Percentiles rank a stretch among this genome's conserved stretches.
Evolutionary conservation across 2,329 filamentous ascomycete genomes (phyloP).

Genomic region (Metarhizium robertsii): DNA sequence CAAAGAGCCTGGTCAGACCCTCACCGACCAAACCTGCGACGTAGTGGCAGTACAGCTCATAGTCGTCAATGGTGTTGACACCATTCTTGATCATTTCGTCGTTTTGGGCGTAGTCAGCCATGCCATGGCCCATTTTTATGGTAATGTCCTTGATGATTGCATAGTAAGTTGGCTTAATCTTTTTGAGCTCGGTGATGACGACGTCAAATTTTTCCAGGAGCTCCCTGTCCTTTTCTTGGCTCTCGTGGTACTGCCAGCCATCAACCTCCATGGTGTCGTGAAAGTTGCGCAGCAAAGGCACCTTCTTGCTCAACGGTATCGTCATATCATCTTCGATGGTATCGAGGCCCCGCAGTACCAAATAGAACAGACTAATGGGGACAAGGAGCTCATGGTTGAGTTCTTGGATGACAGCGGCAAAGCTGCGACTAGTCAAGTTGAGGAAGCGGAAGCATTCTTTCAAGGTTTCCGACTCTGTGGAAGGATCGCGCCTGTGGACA

Average conservation of each 20-base stretch:
- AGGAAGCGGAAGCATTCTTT: constrained; percentile 81
- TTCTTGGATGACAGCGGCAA: constrained; percentile 88
- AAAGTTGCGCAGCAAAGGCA: constrained; percentile 78
- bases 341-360: constrained; percentile 83
- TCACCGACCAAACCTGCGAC: constrained; percentile 98
- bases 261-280: constrained; percentile 68
- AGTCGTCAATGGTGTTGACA: constrained; percentile 76
- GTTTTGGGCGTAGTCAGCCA: constrained; percentile 90
- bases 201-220: constrained; percentile 87
- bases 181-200: constrained; percentile 78
- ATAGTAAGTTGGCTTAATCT: constrained; percentile 75
- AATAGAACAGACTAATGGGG: constrained; percentile 85
- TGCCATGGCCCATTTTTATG: constrained; percentile 91
- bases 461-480: constrained; percentile 65
- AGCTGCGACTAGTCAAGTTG: constrained; percentile 83
- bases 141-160: constrained; percentile 89
- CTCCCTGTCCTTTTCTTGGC: constrained; percentile 89
- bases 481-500: constrained; percentile 71
- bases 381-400: constrained; percentile 89
- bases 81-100: constrained; percentile 72
- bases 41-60: constrained; percentile 96
- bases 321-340: constrained; percentile 99
- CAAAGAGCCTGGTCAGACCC: constrained; percentile 82
- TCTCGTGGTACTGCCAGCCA: constrained; percentile 84
- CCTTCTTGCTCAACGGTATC: constrained; percentile 70